phyloP scores from a whole-genome alignment of 345 rosid genomes.

The Salix caprea region DNA sequence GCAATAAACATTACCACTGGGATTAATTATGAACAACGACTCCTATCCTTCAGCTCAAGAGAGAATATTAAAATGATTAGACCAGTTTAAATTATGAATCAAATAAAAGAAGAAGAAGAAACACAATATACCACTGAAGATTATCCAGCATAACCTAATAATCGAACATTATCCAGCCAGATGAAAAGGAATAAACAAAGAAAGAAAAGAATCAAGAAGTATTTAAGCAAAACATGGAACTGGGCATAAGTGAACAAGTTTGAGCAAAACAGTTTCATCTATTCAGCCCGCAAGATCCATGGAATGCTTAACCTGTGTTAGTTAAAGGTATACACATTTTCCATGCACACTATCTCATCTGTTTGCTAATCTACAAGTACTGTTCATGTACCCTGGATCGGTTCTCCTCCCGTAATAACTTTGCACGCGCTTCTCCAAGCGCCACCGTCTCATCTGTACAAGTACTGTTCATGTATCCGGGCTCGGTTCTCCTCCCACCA shows the following conservation, averaged over 20 bases:
- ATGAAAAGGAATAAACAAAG: not conserved
- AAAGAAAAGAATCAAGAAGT: not conserved
- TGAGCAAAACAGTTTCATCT: not conserved
- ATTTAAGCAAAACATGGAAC: conserved; percentile 3
- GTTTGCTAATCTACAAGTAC: conserved; percentile 45
- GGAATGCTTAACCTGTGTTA: conserved; percentile 7
- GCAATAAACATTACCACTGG: not conserved
- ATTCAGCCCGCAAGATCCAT: conserved; percentile 4
- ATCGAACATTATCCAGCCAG: conserved; percentile 11
- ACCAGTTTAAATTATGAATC: not conserved
- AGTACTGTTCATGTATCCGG: conserved; percentile 86
- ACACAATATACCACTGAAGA: not conserved
- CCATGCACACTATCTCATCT: conserved; percentile 3
- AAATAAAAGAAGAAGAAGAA: not conserved
- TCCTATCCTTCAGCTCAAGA: not conserved
- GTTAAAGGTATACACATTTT: conserved; percentile 6
- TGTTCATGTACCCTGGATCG: conserved; percentile 88
- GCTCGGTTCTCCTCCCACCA: conserved; percentile 99
- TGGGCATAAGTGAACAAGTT: not conserved
- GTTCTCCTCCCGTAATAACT: conserved; percentile 95
- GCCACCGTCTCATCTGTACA: conserved; percentile 26
- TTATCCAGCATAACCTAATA: conserved; percentile 2
- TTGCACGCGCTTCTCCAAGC: conserved; percentile 46
- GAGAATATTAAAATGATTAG: not conserved
- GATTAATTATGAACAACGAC: not conserved